phyloP scores from a whole-genome alignment of 2,329 filamentous ascomycete species.

The Zasmidium citrigriseum region DNA sequence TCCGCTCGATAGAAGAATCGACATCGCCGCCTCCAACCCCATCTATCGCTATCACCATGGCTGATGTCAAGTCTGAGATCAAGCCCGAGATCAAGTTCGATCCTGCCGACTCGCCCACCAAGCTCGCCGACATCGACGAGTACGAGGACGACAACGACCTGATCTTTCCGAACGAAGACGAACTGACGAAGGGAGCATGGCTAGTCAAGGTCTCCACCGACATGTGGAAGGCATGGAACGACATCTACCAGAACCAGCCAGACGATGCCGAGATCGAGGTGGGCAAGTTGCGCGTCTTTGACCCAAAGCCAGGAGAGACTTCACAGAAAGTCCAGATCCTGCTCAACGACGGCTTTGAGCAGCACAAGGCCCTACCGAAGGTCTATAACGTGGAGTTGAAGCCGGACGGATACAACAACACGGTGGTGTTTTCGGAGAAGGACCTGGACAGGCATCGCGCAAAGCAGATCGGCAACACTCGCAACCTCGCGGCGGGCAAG shows the following conservation, averaged over 20 bases:
- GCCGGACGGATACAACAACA: slow-evolving; percentile 71
- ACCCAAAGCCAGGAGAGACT: slow-evolving; percentile 16
- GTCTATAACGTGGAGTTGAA: slow-evolving; percentile 81
- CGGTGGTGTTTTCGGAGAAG: slow-evolving; percentile 90
- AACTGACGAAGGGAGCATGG: slow-evolving; percentile 48
- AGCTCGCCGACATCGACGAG: slow-evolving; percentile 32
- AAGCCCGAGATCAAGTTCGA: slow-evolving; percentile 27
- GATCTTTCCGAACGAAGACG: slow-evolving; percentile 24
- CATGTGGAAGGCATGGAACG: slow-evolving; percentile 77
- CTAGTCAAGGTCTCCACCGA: slow-evolving; percentile 77
- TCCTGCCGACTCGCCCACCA: slow-evolving; percentile 17
- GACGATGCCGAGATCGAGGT: slow-evolving; percentile 64
- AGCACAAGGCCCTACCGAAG: slow-evolving; percentile 76
- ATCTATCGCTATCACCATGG: background rate
- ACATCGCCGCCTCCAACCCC: no score
- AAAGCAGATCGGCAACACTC: slow-evolving; percentile 19
- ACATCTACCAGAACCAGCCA: slow-evolving; percentile 69
- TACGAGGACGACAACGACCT: slow-evolving; percentile 37
- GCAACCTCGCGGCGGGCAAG: slow-evolving; percentile 16
- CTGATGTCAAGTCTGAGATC: slow-evolving; percentile 12
- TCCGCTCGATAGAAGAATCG: background rate
- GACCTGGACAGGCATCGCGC: slow-evolving; percentile 68
- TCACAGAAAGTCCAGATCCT: slow-evolving; percentile 63
- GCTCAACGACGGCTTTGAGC: slow-evolving; percentile 62
- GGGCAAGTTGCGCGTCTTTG: slow-evolving; percentile 62